Percentiles rank a stretch among this genome's conserved stretches.
Conservation (phyloP, 179 eudicot species). For the Camellia oleifera region DNA sequence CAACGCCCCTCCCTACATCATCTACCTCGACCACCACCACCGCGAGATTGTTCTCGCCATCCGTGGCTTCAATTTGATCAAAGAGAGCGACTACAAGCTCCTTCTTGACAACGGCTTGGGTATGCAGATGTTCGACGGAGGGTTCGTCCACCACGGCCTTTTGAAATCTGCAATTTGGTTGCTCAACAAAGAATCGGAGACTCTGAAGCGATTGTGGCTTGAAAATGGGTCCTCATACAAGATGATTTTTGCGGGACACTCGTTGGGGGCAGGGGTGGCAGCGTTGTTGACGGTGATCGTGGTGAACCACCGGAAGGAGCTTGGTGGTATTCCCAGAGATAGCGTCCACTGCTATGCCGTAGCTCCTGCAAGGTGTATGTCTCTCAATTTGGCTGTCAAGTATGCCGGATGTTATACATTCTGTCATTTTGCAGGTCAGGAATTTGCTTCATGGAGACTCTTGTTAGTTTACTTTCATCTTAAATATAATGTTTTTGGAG, state of each 20-base stretch:
- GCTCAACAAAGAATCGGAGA: constrained; percentile 60
- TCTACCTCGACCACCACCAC: constrained; percentile 59
- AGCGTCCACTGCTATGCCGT: constrained; percentile 58
- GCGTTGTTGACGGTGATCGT: constrained; percentile 65
- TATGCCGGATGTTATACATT: constrained; percentile 91
- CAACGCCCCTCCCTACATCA: constrained; percentile 73
- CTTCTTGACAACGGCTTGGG: constrained; percentile 68
- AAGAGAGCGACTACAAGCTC: constrained; percentile 73
- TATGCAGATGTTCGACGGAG: constrained; percentile 86
- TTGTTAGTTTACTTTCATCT: not conserved
- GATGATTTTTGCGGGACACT: constrained; percentile 87
- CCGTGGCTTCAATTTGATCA: constrained; percentile 65
- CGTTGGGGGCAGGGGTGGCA: constrained; percentile 86
- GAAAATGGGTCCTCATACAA: constrained; percentile 61
- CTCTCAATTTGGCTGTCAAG: constrained; percentile 88
- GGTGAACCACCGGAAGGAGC: constrained; percentile 56
- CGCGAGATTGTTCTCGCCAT: constrained; percentile 66
- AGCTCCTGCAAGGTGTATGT: constrained; percentile 93
- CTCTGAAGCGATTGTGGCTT: constrained; percentile 51
- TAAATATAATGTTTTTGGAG: not conserved
- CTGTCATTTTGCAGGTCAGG: constrained; percentile 73
- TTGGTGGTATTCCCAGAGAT: constrained; percentile 69
- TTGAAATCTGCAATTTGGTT: constrained; percentile 82
- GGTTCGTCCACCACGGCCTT: constrained; percentile 81
- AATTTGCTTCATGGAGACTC: not conserved